Evolutionary conservation across 2,329 filamentous ascomycete genomes (phyloP).

Genomic region (Monilinia vaccinii-corymbosi): DNA sequence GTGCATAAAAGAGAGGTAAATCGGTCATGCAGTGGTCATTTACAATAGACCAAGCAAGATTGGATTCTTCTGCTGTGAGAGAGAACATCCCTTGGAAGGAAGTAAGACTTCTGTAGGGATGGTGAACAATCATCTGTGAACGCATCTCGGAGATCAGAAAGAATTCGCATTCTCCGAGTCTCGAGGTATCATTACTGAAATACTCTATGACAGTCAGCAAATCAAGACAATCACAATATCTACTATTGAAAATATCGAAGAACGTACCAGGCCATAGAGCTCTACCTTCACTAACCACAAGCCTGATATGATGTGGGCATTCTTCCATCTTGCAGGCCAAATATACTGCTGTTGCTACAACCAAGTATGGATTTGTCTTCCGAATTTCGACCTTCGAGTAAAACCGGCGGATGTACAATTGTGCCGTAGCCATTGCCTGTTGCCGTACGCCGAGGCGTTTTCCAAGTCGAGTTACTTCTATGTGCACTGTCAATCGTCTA

Average conservation of each 20-base stretch:
- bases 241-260: neutral
- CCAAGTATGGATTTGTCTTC: conserved; percentile 84
- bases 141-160: conserved; percentile 64
- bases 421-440: conserved; percentile 87
- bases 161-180: conserved; percentile 68
- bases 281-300: conserved; percentile 79
- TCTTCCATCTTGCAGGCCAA: conserved; percentile 98
- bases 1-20: conserved; percentile 56
- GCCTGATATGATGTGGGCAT: conserved; percentile 87
- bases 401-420: conserved; percentile 90
- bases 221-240: neutral
- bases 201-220: conserved; percentile 38
- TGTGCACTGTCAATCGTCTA: neutral
- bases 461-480: conserved; percentile 73
- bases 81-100: conserved; percentile 52
- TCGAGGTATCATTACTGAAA: conserved; percentile 54
- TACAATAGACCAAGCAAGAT: conserved; percentile 59
- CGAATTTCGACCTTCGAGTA: conserved; percentile 87
- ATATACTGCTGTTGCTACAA: conserved; percentile 89
- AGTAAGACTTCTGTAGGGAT: conserved; percentile 59
- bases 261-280: conserved; percentile 64
- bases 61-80: conserved; percentile 54
- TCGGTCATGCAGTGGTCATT: conserved; percentile 70
- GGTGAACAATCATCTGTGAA: conserved; percentile 65
- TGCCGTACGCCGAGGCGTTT: conserved; percentile 80